Evolutionary conservation across 2,329 filamentous ascomycete species (phyloP), one percentile per base, ranked within the genome.

Genomic region (Venturia nashicola): DNA sequence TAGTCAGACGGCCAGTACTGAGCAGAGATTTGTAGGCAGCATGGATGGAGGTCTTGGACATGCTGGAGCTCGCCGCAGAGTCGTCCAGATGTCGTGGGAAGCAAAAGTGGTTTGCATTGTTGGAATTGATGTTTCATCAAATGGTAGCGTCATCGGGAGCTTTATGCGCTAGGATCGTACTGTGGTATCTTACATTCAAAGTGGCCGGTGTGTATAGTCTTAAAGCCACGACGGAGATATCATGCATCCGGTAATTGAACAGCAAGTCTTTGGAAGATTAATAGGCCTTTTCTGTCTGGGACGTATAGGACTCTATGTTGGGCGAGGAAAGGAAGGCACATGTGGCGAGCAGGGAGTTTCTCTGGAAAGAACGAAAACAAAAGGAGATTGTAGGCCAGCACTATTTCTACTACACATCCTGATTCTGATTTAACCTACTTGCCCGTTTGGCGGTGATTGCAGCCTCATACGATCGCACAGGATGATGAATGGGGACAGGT

Each of bases 1-100:
- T 40, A 18, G 61, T 57, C n/a, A 70, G 65, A 32, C 69, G 66
- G 32, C 61, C 65, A 14, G 66, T 61, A 18, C 63, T 62, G 18
- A 70, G 44, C 14, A 70, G 67, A 61, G 61, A 57, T 44, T 67
- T 65, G 65, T 70, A 70, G 54, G 68, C 68, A 42, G 65, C 64
- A 61, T 68, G 65, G 14, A 69, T 65, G 43, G 68, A 62, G 59
- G 67, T 61, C 43, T 64, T 66, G 46, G 65, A 60, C 59, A 60
- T 60, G 36, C 51, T 57, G 16, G 14, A 18, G 51, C 32, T 23
- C 51, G 27, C 51, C 16, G 8, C 5, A 8, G 32, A 36, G 44
- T 27, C 3, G 6, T 32, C 48, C 48, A 54, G 48, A 57, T 36
- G 51, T 9, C 18, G 27, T 18, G 18, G 5, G 27, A 36, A 32